These are phyloP conservation scores for Schizonepeta tenuifolia DNA, from an alignment of 257 asterid species.

Conservation along the genomic window DNA sequence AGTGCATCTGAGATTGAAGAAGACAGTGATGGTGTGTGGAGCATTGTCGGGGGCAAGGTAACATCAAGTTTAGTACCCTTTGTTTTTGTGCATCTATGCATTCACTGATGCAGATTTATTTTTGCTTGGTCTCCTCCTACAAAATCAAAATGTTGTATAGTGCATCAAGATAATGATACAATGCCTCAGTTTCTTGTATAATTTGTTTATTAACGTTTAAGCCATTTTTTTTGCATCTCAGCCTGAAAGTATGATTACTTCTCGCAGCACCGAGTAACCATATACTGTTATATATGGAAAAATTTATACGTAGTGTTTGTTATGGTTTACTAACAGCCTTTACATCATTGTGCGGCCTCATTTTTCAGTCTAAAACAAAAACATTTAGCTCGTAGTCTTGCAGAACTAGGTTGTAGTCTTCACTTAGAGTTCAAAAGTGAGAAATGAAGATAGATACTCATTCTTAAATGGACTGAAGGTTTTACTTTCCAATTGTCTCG, in stretches of 20 bases:
- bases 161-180: slow-evolving; percentile 1
- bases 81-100: neutral
- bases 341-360: neutral
- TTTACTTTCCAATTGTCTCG: neutral
- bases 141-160: slow-evolving; percentile 1
- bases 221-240: neutral
- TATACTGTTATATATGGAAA: neutral
- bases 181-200: neutral
- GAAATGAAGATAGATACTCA: neutral
- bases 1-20: slow-evolving; percentile 77
- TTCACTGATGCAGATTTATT: slow-evolving; percentile 3
- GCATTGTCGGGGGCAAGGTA: slow-evolving; percentile 97
- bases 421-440: neutral
- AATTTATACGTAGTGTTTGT: neutral
- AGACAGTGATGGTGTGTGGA: slow-evolving; percentile 83
- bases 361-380: slow-evolving; percentile 7
- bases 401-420: neutral
- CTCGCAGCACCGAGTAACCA: neutral
- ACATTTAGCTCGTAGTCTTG: neutral
- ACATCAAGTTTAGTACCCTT: slow-evolving; percentile 15
- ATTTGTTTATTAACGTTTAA: too few relatives aligned
- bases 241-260: neutral
- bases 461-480: neutral
- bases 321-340: neutral
- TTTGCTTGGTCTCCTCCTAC: slow-evolving; percentile 17